A percentile compares a stretch with the other conserved stretches of the same genome.
Conservation (phyloP, 345 rosid species). For the Rhizophora mangle region DNA sequence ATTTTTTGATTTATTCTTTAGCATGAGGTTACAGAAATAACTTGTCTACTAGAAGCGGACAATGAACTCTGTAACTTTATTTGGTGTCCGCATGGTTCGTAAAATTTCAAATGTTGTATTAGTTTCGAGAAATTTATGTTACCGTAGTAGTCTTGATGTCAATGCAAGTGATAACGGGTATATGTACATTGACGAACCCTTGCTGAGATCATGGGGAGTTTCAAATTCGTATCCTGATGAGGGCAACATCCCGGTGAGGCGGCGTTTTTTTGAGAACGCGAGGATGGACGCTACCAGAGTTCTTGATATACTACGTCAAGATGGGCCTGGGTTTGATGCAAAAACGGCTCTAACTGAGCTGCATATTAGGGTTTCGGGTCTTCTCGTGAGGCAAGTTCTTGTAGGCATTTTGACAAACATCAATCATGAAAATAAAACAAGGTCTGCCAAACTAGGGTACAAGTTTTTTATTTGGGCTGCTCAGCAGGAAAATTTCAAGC, state of each 20-base stretch:
- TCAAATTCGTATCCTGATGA: slow-evolving; percentile 33
- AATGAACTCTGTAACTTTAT: slow-evolving; percentile 50
- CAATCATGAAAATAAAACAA: slow-evolving; percentile 40
- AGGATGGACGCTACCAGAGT: slow-evolving; percentile 49
- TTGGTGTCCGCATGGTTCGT: slow-evolving; percentile 41
- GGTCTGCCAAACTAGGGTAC: slow-evolving; percentile 64
- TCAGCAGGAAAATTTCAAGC: slow-evolving; percentile 57
- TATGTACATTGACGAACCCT: slow-evolving; percentile 51
- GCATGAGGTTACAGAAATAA: slow-evolving; percentile 33
- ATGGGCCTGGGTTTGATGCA: slow-evolving; percentile 57
- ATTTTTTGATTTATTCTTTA: slow-evolving; percentile 14
- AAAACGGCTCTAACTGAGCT: slow-evolving; percentile 49
- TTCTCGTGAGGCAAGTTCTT: slow-evolving; percentile 81
- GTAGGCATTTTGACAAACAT: slow-evolving; percentile 54
- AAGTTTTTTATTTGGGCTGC: slow-evolving; percentile 75
- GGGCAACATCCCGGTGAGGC: slow-evolving; percentile 24
- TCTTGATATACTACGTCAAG: slow-evolving; percentile 54
- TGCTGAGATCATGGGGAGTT: slow-evolving; percentile 43
- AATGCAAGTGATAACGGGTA: slow-evolving; percentile 39
- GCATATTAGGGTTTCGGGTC: slow-evolving; percentile 59
- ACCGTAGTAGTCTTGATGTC: slow-evolving; percentile 27
- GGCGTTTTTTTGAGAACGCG: slow-evolving; percentile 34
- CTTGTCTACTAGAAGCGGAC: slow-evolving; percentile 34
- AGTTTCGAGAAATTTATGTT: slow-evolving; percentile 43
- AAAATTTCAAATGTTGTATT: slow-evolving; percentile 29